A percentile compares a stretch with the other conserved stretches of the same genome.
These are phyloP conservation scores for Apiospora saccharicola DNA, from an alignment of 2,329 filamentous ascomycete genomes.

Conservation along the genomic window DNA sequence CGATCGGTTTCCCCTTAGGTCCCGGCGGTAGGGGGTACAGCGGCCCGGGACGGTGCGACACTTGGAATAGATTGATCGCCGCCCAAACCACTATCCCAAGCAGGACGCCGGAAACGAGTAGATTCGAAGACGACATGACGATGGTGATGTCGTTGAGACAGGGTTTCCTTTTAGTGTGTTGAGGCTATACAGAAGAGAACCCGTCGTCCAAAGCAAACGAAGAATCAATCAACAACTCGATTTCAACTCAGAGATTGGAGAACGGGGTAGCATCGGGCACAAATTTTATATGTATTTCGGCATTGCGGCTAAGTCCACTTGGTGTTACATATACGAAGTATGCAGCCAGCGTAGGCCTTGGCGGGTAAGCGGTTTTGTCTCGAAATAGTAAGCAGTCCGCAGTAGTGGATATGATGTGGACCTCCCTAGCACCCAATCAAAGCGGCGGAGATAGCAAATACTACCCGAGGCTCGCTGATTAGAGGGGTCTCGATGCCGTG, in stretches of 20 bases:
- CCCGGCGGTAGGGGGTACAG: slow-evolving; percentile 53
- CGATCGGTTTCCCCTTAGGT: slow-evolving; percentile 53
- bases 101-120: neutral
- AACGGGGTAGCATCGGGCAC: neutral
- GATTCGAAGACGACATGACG: neutral
- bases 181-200: neutral
- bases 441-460: neutral
- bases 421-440: neutral
- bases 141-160: neutral
- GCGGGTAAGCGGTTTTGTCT: neutral
- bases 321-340: neutral
- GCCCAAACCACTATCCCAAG: slow-evolving; percentile 1
- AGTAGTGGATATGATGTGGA: neutral
- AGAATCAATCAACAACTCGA: neutral
- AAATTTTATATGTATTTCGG: neutral
- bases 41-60: neutral
- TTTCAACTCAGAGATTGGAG: neutral
- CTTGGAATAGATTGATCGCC: neutral
- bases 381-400: neutral
- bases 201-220: neutral
- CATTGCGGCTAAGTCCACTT: neutral
- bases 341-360: neutral
- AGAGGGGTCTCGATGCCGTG: neutral
- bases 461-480: neutral
- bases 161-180: neutral